phyloP scores from a whole-genome alignment of 768 basidiomycete genomes.

The Phaeolepiota aurea region DNA sequence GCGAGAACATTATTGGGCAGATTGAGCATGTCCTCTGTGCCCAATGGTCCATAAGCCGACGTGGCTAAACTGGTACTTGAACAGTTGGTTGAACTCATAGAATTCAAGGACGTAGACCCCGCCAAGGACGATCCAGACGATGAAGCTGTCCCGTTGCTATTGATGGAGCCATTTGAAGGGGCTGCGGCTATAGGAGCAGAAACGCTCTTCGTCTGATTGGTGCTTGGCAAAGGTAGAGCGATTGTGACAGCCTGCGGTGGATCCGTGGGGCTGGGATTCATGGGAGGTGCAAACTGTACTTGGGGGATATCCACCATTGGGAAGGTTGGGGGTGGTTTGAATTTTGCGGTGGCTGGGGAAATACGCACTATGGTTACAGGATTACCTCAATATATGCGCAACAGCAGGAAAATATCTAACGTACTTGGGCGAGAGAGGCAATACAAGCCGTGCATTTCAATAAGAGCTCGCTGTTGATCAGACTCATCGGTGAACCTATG shows the following conservation, averaged over 20 bases:
- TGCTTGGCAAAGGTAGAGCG: conserved; percentile 38
- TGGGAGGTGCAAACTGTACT: conserved; percentile 31
- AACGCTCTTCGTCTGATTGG: conserved; percentile 51
- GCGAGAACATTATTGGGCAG: conserved; percentile 34
- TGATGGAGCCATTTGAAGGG: conserved; percentile 26
- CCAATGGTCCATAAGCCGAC: conserved; percentile 36
- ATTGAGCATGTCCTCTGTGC: conserved; percentile 48
- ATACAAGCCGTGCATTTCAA: conserved; percentile 88
- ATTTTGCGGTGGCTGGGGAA: conserved; percentile 84
- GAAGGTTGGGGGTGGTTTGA: conserved; percentile 49
- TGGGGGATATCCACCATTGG: conserved; percentile 36
- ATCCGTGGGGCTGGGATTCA: conserved; percentile 14
- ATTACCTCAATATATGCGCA: conserved; percentile 22
- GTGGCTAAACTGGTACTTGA: conserved; percentile 44
- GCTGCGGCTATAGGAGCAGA: conserved; percentile 59
- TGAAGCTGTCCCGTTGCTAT: conserved; percentile 28
- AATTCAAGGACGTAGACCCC: conserved; percentile 41
- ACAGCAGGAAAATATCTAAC: conserved; percentile 18
- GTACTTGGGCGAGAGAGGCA: conserved; percentile 83
- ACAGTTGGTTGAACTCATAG: conserved; percentile 43
- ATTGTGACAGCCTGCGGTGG: conserved; percentile 34
- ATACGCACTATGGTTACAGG: conserved; percentile 60
- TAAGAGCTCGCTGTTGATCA: conserved; percentile 84
- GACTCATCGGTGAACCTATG: conserved; percentile 77
- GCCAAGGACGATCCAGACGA: conserved; percentile 41